phyloP scores from a whole-genome alignment of 2,329 filamentous ascomycete species.

The Hypoxylon sp. region DNA sequence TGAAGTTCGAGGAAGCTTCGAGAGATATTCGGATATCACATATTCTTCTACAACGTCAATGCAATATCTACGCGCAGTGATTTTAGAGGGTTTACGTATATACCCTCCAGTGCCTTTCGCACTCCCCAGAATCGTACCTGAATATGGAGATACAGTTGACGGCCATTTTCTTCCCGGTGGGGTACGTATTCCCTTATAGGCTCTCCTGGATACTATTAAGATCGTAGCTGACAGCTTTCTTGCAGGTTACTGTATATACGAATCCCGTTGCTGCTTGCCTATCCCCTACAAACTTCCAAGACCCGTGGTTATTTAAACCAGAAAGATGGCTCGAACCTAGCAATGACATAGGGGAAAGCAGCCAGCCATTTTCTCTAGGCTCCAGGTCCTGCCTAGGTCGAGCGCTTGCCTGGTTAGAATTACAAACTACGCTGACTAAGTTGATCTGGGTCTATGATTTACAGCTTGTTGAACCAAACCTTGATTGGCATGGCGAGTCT shows the following conservation, averaged over 20 bases:
- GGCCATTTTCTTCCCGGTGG: conserved; percentile 36
- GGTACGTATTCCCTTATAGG: conserved; percentile 17
- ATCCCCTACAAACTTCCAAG: conserved; percentile 36
- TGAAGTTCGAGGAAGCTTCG: conserved; percentile 42
- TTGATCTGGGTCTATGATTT: conserved; percentile 48
- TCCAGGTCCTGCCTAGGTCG: conserved; percentile 27
- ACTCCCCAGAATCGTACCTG: conserved; percentile 25
- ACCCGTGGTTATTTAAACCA: conserved; percentile 40
- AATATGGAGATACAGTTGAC: conserved; percentile 32
- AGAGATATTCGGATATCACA: conserved; percentile 33
- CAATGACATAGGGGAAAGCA: conserved; percentile 22
- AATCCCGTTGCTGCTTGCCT: conserved; percentile 37
- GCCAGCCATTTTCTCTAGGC: conserved; percentile 40
- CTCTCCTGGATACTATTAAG: neutral
- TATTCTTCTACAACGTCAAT: conserved; percentile 22
- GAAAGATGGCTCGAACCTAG: conserved; percentile 40
- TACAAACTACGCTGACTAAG: conserved; percentile 47
- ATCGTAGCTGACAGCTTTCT: neutral
- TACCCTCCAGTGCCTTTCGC: conserved; percentile 24
- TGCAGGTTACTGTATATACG: conserved; percentile 28
- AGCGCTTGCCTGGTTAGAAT: conserved; percentile 42
- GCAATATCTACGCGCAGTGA: conserved; percentile 27
- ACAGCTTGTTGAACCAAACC: conserved; percentile 36
- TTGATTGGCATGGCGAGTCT: conserved; percentile 49
- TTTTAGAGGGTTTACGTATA: conserved; percentile 32